Evolutionary conservation across 75 land plant genomes (phyloP).

Genomic region (Picea sitchensis): DNA sequence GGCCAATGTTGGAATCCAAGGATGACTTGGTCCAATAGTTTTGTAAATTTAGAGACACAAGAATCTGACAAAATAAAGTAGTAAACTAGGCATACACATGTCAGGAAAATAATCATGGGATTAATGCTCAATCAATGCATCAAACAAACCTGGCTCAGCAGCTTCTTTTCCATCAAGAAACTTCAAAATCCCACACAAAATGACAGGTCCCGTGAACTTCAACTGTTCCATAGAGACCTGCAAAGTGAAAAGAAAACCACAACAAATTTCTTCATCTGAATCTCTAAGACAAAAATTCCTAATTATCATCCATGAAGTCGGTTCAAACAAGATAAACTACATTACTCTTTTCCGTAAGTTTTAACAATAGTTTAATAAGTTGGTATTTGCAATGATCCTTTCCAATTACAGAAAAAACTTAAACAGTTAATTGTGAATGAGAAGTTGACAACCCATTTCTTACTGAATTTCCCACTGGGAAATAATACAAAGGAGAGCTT

Average conservation of each 20-base stretch:
- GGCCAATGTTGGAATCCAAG: no score
- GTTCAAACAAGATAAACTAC: no score
- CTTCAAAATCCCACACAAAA: constrained; percentile 68
- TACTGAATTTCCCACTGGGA: no score
- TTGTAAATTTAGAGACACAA: background rate
- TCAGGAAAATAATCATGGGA: background rate
- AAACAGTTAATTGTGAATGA: no score
- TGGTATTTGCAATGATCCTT: no score
- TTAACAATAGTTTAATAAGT: no score
- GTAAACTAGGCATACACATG: background rate
- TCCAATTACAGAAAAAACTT: no score
- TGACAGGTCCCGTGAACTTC: constrained; percentile 37
- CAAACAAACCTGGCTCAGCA: constrained; percentile 40
- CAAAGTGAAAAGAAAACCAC: constrained; percentile 1
- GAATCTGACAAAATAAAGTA: background rate
- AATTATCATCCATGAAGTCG: background rate
- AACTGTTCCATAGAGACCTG: constrained; percentile 32
- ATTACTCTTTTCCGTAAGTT: no score
- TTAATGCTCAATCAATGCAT: background rate
- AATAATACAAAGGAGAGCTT: no score
- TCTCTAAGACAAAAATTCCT: background rate
- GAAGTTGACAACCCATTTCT: no score
- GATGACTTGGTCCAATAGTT: no score
- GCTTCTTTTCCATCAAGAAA: constrained; percentile 56
- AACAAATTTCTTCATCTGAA: no score